These are phyloP conservation scores for Elsinoe batatas DNA, from an alignment of 2,329 filamentous ascomycete species.

Conservation along the genomic window DNA sequence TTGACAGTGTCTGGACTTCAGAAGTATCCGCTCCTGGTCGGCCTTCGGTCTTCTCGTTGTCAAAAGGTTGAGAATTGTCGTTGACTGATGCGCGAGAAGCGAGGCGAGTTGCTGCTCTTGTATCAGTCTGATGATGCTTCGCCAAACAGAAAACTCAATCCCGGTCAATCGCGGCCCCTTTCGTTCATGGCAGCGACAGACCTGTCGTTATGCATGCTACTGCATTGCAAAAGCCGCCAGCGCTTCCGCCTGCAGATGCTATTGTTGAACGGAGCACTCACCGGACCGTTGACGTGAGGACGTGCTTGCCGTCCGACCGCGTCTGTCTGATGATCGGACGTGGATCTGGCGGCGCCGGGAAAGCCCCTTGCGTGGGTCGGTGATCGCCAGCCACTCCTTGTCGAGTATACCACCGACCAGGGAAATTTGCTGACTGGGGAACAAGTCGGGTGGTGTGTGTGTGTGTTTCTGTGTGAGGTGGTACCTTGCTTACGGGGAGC, in stretches of 20 bases:
- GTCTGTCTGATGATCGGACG: background rate
- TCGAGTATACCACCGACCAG: background rate
- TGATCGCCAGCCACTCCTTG: background rate
- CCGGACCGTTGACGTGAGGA: background rate
- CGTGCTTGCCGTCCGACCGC: background rate
- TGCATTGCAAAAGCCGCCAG: background rate
- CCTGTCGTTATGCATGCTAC: conserved; percentile 4
- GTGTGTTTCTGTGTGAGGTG: background rate
- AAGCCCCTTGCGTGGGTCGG: background rate
- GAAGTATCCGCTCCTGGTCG: background rate
- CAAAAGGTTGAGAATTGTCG: background rate
- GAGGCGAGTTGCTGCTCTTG: background rate
- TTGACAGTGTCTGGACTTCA: no score
- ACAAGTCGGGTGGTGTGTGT: background rate
- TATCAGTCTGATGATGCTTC: background rate
- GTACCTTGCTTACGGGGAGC: background rate
- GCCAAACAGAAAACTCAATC: background rate
- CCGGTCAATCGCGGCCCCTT: background rate
- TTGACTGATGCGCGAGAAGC: background rate
- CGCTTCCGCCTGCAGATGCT: background rate
- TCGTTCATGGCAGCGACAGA: background rate
- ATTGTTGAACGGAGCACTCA: background rate
- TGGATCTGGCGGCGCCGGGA: background rate
- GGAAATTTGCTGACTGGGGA: background rate
- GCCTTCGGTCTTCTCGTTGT: background rate